Base-by-base conservation (phyloP, 202 grass and related monocot species). In the Schoenoplectus triqueter region DNA sequence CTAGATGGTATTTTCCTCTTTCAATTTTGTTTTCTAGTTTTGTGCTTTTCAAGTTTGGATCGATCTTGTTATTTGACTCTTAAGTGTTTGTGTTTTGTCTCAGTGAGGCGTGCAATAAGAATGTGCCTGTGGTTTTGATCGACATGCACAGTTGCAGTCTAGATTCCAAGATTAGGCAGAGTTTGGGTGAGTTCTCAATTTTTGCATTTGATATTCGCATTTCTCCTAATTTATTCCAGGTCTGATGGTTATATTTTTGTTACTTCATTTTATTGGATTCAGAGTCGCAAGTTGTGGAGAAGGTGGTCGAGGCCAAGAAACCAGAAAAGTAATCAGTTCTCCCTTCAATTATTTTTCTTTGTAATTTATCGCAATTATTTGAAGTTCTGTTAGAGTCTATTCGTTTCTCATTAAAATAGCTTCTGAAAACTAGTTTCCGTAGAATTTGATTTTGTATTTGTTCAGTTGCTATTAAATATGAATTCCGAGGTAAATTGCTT, bases 91-190 rank as follows among this genome's bases (percentile, higher is more conserved):
- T 77, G 22, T 7, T 80, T 73, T 67, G 11, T 80, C 49, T 10
- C 88, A 98, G 95, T 82, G 93, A 99, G 54, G 87, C 86, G 8
- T 99, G 88, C 87, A 91, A 90, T 21, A 99, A 92, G 86, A 86
- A 92, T 20, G 90, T 99, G 18, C 84, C 96, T 22, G 84, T 99
- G 78, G 96, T 89, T 31, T 90, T 99, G 86, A 94, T 95, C 78
- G 96, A 95, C 82, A 93, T 99, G 88, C 96, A 98, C 73, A 95
- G 90, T 82, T 95, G 91, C 85, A 93, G 91, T 82, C 90, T 94
- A 4, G 90, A 97, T 85, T 83, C 83, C 22, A 89, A 97, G 85
- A 94, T 97, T 86, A 80, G 87, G 68, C 87, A 70, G 85, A 92
- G n/a, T 55, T 89, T 93, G 7, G 90, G 93, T 93, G 78, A 0